Conservation (phyloP, 306 rosid species). For the Ormosia emarginata region DNA sequence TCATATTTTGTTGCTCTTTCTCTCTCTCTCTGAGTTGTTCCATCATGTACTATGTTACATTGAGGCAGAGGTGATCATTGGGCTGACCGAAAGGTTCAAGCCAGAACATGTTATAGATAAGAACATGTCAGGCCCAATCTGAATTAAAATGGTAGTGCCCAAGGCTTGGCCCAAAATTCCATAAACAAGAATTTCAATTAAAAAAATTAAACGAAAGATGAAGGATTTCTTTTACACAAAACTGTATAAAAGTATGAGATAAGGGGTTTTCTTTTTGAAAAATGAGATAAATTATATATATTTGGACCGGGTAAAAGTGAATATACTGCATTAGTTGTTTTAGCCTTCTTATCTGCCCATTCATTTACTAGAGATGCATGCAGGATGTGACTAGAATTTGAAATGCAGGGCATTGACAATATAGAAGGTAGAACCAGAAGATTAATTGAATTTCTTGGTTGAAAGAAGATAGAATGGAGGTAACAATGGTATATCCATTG, state of each 20-base stretch:
- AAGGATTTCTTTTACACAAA: background rate
- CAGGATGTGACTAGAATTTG: background rate
- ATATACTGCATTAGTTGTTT: background rate
- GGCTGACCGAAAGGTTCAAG: background rate
- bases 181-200: background rate
- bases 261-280: background rate
- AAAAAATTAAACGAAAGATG: background rate
- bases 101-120: background rate
- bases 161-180: background rate
- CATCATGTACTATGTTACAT: background rate
- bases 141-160: background rate
- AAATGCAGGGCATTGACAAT: background rate
- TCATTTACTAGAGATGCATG: background rate
- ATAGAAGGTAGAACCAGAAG: background rate
- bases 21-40: background rate
- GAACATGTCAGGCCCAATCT: background rate
- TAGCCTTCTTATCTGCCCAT: background rate
- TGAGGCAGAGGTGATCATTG: background rate
- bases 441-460: conserved; percentile 4
- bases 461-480: background rate
- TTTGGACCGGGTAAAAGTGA: background rate
- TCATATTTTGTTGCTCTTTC: background rate
- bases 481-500: background rate
- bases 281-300: background rate
- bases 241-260: background rate